Conservation (phyloP, 2,329 filamentous ascomycete species). For the Fusarium concolor region DNA sequence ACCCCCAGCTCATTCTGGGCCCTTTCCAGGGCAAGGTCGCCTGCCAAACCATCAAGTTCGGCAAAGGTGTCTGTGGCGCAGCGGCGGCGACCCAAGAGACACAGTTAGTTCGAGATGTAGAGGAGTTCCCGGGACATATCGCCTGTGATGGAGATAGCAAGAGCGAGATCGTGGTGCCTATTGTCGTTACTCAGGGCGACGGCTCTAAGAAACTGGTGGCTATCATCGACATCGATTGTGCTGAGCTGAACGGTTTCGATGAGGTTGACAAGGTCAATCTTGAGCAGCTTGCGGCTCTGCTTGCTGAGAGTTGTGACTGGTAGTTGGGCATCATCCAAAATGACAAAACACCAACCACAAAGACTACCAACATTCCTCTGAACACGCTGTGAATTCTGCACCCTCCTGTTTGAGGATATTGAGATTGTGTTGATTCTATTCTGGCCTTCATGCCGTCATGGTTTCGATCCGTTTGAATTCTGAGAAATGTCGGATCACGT, state of each 20-base stretch:
- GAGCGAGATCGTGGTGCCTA: slow-evolving; percentile 86
- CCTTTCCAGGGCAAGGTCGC: slow-evolving; percentile 85
- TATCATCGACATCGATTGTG: slow-evolving; percentile 85
- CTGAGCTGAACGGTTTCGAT: slow-evolving; percentile 74
- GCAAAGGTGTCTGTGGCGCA: slow-evolving; percentile 79
- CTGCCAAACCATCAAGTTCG: slow-evolving; percentile 81
- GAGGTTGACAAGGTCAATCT: slow-evolving; percentile 73
- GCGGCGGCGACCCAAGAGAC: slow-evolving; percentile 71
- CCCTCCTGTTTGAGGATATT: background rate
- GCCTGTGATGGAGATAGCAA: slow-evolving; percentile 80
- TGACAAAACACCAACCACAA: slow-evolving; percentile 1
- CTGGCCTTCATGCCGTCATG: slow-evolving; percentile 7
- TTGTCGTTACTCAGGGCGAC: slow-evolving; percentile 58
- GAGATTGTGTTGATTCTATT: background rate
- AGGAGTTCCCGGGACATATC: slow-evolving; percentile 82
- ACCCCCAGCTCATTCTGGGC: slow-evolving; percentile 75
- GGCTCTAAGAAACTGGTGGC: slow-evolving; percentile 66
- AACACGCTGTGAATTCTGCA: background rate
- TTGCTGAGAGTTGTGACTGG: slow-evolving; percentile 75
- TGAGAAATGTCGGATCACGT: background rate
- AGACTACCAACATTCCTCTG: background rate
- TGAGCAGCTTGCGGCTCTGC: slow-evolving; percentile 72
- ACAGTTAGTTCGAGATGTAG: slow-evolving; percentile 77
- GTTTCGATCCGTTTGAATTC: background rate
- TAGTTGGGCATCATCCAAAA: slow-evolving; percentile 42